phyloP scores from a whole-genome alignment of 768 basidiomycete species.

The Glaciozyma antarctica region DNA sequence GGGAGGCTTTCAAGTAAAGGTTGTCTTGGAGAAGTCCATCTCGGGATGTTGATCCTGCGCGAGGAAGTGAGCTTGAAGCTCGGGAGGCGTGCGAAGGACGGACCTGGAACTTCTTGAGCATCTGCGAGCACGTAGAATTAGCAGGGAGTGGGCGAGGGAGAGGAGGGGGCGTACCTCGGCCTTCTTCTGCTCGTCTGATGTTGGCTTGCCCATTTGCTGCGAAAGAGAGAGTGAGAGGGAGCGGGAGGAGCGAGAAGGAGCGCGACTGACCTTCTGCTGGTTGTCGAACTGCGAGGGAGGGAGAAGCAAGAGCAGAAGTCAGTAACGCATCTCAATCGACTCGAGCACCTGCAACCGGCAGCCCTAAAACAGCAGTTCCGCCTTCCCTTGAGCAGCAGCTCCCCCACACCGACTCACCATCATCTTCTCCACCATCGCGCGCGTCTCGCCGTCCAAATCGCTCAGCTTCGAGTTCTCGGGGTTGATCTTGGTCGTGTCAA shows the following conservation, averaged over 20 bases:
- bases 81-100: too few species aligned
- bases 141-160: background rate
- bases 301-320: slow-evolving; percentile 2
- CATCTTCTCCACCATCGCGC: slow-evolving; percentile 99
- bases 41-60: slow-evolving; percentile 74
- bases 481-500: slow-evolving; percentile 90
- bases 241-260: too few species aligned
- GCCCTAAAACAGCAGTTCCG: too few species aligned
- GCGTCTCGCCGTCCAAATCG: slow-evolving; percentile 90
- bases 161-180: slow-evolving; percentile 22
- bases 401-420: slow-evolving; percentile 58
- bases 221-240: background rate
- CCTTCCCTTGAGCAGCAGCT: background rate
- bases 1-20: background rate
- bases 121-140: slow-evolving; percentile 43
- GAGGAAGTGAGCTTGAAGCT: too few species aligned
- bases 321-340: background rate
- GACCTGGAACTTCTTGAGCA: slow-evolving; percentile 62
- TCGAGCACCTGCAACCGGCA: too few species aligned
- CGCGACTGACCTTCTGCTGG: slow-evolving; percentile 39
- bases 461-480: slow-evolving; percentile 91
- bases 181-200: slow-evolving; percentile 35
- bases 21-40: slow-evolving; percentile 71
- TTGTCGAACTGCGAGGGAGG: slow-evolving; percentile 40
- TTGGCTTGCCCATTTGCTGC: slow-evolving; percentile 35